Evolutionary conservation across 768 basidiomycete genomes (phyloP).

Genomic region (Mycena leptocephala): DNA sequence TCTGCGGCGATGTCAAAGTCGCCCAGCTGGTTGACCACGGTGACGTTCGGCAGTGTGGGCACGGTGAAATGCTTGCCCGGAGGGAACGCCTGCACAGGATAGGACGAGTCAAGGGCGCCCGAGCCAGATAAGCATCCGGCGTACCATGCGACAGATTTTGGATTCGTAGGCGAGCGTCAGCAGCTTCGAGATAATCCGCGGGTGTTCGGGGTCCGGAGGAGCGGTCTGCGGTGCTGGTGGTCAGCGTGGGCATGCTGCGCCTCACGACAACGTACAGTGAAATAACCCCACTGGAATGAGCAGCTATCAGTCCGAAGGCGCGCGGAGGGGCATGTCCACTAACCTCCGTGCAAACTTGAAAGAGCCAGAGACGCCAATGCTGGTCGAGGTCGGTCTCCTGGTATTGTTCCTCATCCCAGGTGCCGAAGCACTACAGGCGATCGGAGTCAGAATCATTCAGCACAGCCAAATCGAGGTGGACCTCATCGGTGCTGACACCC

Average conservation of each 20-base stretch:
- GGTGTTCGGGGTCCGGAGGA: conserved; percentile 78
- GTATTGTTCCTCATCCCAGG: conserved; percentile 79
- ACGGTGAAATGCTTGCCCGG: conserved; percentile 84
- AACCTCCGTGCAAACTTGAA: conserved; percentile 86
- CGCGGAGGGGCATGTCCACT: background rate
- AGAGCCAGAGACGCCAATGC: conserved; percentile 90
- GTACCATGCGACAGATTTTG: conserved; percentile 78
- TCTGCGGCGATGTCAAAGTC: conserved; percentile 88
- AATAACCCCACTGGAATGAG: conserved; percentile 89
- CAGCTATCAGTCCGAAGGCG: background rate
- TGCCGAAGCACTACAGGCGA: conserved; percentile 85
- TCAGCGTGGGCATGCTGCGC: background rate
- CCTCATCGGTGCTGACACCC: conserved; percentile 65
- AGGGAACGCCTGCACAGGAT: conserved; percentile 81
- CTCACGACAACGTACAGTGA: conserved; percentile 67
- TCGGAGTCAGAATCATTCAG: background rate
- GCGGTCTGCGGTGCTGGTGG: conserved; percentile 67
- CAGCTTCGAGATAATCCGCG: conserved; percentile 86
- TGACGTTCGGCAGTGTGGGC: conserved; percentile 84
- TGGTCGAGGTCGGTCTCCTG: conserved; percentile 74
- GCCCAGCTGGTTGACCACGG: conserved; percentile 88
- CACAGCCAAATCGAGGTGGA: conserved; percentile 40
- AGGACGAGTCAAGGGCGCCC: too few species aligned
- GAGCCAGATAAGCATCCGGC: conserved; percentile 19
- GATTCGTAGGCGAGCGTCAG: conserved; percentile 81